Evolutionary conservation across 371 early-diverging fungal genomes (phyloP), one percentile per base, ranked within the genome.

Genomic region (Synchytrium microbalum): DNA sequence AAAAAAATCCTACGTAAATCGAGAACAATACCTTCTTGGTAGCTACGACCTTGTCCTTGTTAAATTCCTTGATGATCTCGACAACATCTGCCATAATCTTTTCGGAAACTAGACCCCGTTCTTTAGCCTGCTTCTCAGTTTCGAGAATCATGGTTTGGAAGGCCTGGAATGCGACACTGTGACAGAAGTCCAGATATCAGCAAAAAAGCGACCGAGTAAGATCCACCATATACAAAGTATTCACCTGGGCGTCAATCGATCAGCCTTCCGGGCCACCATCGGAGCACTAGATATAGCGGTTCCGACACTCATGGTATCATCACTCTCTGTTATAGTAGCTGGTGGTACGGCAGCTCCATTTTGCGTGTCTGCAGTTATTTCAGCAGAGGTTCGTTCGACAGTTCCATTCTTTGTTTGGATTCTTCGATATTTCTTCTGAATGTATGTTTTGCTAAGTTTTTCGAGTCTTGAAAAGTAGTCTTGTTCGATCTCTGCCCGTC

Each of bases 11-110:
- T 78, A 57, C 2, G 68, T 19, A 51, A 52, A 3, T 16, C 28
- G 58, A 0, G 28, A 0, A 1, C 14, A 25, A 33, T 28, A 70
- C 70, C 67, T 65, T 70, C 62, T 70, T 72, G 13, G 64, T 60
- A 1, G 59, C 53, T 16, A 38, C 46, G 23, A 33, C 31, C 56
- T 73, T 73, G 13, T 65, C 65, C 38, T 67, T 67, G 31, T 46
- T 62, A 54, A 67, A 67, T n/a, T 75, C 75, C 56, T 75, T 75
- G 24, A 74, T 30, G 27, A 71, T 33, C 26, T 79, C 79, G 1
- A 71, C 46, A 32, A 79, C 72, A 19, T 72, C 66, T 5, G 62
- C 55, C 1, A 64, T 59, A 2, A 73, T 30, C 29, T 64, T 63
- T 23, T 75, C 71, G 62, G 64, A 58, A 31, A 69, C 67, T 23